phyloP scores from a whole-genome alignment of 2,329 filamentous ascomycete species.

The Sarocladium brachiariae region DNA sequence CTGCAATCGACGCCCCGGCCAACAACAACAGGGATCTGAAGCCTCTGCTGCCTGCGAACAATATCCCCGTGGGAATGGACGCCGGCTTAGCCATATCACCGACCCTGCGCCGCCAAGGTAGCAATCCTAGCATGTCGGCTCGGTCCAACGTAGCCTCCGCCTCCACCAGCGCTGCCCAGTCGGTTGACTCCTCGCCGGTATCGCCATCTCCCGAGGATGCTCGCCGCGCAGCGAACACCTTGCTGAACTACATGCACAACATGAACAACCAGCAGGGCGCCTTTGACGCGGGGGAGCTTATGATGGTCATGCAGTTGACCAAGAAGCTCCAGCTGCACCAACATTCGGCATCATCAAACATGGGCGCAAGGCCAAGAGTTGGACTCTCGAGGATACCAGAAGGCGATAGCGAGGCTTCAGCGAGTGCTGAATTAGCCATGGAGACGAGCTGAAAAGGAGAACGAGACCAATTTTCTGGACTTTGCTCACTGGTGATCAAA shows the following conservation, averaged over 20 bases:
- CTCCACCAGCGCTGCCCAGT: constrained; percentile 15
- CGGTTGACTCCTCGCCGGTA: constrained; percentile 49
- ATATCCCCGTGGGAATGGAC: constrained; percentile 37
- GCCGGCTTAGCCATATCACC: constrained; percentile 29
- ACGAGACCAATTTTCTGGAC: too few species aligned
- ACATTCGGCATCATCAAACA: constrained; percentile 21
- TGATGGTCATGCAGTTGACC: constrained; percentile 73
- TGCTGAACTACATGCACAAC: constrained; percentile 74
- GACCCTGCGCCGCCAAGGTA: constrained; percentile 26
- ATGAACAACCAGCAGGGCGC: constrained; percentile 54
- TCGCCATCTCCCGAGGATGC: constrained; percentile 83
- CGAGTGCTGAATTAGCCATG: constrained; percentile 21
- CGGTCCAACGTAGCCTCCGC: constrained; percentile 13
- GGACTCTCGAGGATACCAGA: constrained; percentile 50
- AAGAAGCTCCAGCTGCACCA: constrained; percentile 74
- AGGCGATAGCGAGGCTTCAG: constrained; percentile 44
- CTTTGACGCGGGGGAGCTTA: constrained; percentile 70
- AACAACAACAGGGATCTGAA: constrained; percentile 35
- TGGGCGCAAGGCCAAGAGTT: constrained; percentile 24
- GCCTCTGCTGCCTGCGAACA: constrained; percentile 18
- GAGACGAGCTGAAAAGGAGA: constrained; percentile 20
- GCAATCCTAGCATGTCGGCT: constrained; percentile 27
- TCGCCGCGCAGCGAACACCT: constrained; percentile 69
- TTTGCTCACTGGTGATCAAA: neutral
- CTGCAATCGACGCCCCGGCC: constrained; percentile 44